Percentiles rank a stretch among this genome's conserved stretches.
Conservation (phyloP, 2,329 filamentous ascomycete species). For the Claviceps spartinae region DNA sequence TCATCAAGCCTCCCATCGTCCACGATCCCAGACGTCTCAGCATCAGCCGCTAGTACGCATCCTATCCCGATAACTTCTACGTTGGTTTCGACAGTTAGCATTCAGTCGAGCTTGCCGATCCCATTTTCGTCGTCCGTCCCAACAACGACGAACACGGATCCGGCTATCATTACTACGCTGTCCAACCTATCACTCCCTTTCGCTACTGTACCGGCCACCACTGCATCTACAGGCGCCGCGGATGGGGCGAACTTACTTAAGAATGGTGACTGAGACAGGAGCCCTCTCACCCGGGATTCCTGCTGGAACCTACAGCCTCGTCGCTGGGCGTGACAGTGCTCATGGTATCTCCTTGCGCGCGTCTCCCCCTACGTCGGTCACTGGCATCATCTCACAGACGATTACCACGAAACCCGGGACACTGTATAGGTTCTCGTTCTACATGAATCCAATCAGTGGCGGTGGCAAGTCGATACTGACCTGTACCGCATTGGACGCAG, state of each 20-base stretch:
- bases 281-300: background rate
- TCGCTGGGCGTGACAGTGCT: background rate
- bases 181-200: background rate
- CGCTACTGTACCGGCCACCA: background rate
- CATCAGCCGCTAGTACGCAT: too few species aligned
- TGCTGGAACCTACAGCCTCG: background rate
- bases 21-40: too few species aligned
- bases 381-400: background rate
- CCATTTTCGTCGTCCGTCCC: too few species aligned
- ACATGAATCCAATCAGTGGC: background rate
- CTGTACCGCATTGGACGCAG: background rate
- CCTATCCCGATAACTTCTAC: too few species aligned
- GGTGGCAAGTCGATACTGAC: background rate
- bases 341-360: background rate
- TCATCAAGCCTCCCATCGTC: too few species aligned
- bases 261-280: background rate
- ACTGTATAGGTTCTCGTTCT: background rate
- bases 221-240: background rate
- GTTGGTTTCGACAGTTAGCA: too few species aligned
- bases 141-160: too few species aligned
- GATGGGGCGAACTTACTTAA: background rate
- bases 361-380: too few species aligned
- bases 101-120: background rate
- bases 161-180: background rate
- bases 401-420: background rate